phyloP scores from a whole-genome alignment of 805 yeast species.

The Candida ovalis region DNA sequence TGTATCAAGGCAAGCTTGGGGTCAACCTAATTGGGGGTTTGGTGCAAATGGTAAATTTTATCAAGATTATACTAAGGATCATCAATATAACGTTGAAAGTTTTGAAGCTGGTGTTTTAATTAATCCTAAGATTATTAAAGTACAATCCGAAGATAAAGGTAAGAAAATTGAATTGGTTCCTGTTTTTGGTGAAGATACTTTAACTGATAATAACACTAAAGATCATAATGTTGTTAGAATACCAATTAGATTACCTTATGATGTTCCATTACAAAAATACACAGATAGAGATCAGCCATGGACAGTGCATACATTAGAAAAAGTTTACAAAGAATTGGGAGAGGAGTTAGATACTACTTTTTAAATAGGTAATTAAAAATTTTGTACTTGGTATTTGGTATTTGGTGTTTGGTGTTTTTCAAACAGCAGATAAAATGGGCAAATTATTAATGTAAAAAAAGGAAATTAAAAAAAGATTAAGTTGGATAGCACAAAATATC shows the following conservation, averaged over 20 bases:
- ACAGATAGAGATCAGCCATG: conserved; percentile 43
- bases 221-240: conserved; percentile 9
- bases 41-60: conserved; percentile 13
- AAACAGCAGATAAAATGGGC: no score
- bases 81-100: conserved; percentile 35
- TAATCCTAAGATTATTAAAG: conserved; percentile 27
- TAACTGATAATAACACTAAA: background rate
- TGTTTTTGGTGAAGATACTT: conserved; percentile 35
- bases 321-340: conserved; percentile 7
- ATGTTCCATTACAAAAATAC: conserved; percentile 46
- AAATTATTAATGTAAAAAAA: no score
- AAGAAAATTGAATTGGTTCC: conserved; percentile 36
- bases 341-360: no score
- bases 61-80: conserved; percentile 10
- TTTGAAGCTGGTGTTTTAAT: conserved; percentile 56
- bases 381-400: no score
- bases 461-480: no score
- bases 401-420: no score
- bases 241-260: conserved; percentile 51
- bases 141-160: conserved; percentile 4
- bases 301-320: conserved; percentile 31
- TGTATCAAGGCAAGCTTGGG: conserved; percentile 81
- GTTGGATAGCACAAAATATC: no score
- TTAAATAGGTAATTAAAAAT: no score
- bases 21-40: conserved; percentile 35